Percentiles rank a stretch among this genome's conserved stretches.
These are phyloP conservation scores for Cercophora scortea DNA, from an alignment of 495 filamentous ascomycete species.

Conservation along the genomic window DNA sequence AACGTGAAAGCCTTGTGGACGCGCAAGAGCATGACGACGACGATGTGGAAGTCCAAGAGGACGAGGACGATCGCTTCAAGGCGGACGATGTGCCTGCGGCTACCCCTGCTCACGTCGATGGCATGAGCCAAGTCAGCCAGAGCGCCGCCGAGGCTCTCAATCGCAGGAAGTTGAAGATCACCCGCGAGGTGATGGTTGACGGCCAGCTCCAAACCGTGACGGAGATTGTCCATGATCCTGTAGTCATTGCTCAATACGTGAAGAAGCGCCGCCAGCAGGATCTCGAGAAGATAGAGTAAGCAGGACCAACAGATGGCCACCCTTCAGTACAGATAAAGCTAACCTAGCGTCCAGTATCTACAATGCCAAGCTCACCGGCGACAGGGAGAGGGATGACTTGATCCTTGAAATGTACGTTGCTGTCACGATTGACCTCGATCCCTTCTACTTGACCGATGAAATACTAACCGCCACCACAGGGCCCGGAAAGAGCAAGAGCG, in stretches of 20 bases:
- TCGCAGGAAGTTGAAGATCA: conserved; percentile 67
- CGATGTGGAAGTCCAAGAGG: conserved; percentile 52
- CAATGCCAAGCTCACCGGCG: conserved; percentile 56
- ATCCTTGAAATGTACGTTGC: conserved; percentile 25
- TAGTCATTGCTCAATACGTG: conserved; percentile 61
- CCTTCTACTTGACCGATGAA: not conserved
- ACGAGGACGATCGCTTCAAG: conserved; percentile 50
- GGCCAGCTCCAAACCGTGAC: conserved; percentile 53
- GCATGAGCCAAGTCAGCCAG: conserved; percentile 76
- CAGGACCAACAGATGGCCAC: not conserved
- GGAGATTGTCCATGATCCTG: conserved; percentile 61
- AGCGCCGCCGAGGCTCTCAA: conserved; percentile 60
- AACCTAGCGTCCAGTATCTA: conserved; percentile 33
- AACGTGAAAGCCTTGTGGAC: conserved; percentile 65
- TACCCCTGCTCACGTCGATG: conserved; percentile 49
- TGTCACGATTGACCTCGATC: not conserved
- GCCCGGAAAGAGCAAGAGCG: conserved; percentile 71
- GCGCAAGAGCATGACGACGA: conserved; percentile 53
- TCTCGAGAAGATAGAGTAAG: conserved; percentile 60
- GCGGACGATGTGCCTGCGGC: conserved; percentile 28
- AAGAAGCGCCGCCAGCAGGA: conserved; percentile 48
- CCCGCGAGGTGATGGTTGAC: conserved; percentile 51
- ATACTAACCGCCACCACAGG: conserved; percentile 28
- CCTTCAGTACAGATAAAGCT: not conserved
- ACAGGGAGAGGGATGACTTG: conserved; percentile 50